These are phyloP conservation scores for Hordeum pubiflorum DNA, from an alignment of 202 grass and related monocot genomes.

Conservation along the genomic window DNA sequence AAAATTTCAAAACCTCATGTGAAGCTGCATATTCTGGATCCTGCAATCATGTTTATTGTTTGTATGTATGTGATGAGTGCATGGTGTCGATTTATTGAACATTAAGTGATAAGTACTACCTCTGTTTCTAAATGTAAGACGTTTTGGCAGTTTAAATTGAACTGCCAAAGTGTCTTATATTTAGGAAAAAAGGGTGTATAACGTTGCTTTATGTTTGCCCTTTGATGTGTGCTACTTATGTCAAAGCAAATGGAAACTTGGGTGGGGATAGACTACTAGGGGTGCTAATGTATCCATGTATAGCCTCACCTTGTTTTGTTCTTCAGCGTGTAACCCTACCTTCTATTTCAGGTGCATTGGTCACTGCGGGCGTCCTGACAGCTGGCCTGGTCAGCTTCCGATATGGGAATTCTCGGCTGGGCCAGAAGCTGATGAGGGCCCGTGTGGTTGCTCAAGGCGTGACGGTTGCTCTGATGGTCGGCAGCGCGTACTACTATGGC, in stretches of 20 bases:
- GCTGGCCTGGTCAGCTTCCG: slow-evolving; percentile 86
- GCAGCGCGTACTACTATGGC: slow-evolving; percentile 82
- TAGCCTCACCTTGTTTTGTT: background rate
- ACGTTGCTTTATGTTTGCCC: background rate
- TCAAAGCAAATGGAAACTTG: background rate
- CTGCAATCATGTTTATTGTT: background rate
- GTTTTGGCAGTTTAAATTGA: too few relatives aligned
- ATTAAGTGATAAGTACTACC: background rate
- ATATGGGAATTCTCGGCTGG: slow-evolving; percentile 79
- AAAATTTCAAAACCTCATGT: background rate
- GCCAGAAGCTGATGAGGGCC: slow-evolving; percentile 94
- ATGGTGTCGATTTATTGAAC: background rate
- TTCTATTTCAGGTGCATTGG: slow-evolving; percentile 57
- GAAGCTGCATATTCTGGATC: background rate
- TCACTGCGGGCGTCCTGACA: slow-evolving; percentile 85
- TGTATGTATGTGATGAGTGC: background rate
- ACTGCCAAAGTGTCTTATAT: too few relatives aligned
- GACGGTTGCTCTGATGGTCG: slow-evolving; percentile 87
- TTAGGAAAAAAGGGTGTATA: too few relatives aligned
- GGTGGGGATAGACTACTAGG: background rate
- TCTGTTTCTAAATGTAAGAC: too few relatives aligned
- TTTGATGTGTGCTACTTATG: background rate
- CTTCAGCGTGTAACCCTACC: background rate
- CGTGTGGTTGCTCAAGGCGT: slow-evolving; percentile 82
- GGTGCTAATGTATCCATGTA: background rate